These are phyloP conservation scores for Candida qinlingensis DNA, from an alignment of 805 yeast genomes.

Conservation along the genomic window DNA sequence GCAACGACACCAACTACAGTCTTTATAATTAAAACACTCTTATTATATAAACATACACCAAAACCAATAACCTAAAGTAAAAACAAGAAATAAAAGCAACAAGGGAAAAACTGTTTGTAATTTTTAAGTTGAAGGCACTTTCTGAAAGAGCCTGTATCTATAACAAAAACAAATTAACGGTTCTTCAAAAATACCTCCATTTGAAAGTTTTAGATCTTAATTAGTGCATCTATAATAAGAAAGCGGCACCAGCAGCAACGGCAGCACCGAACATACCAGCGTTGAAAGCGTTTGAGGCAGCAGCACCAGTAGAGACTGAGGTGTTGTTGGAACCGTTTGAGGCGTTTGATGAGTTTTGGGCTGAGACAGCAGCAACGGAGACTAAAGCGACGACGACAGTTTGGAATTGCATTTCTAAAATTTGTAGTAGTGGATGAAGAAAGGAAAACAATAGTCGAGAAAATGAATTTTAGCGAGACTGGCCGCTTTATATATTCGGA, in stretches of 20 bases:
- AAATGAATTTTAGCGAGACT: not conserved
- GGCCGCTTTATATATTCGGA: conserved; percentile 3
- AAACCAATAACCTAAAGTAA: conserved; percentile 3
- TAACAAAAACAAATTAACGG: conserved; percentile 1
- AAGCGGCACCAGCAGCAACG: conserved; percentile 75
- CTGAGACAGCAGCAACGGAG: conserved; percentile 64
- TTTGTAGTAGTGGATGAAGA: conserved; percentile 7
- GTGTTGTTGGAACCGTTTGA: conserved; percentile 39
- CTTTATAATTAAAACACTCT: conserved; percentile 2
- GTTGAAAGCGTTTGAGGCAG: conserved; percentile 50
- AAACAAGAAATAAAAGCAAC: conserved; percentile 5
- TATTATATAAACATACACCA: conserved; percentile 8
- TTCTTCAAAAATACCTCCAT: not conserved
- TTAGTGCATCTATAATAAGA: conserved; percentile 34
- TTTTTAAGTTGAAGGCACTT: not conserved
- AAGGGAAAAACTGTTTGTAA: conserved; percentile 2
- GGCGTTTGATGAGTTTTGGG: conserved; percentile 43
- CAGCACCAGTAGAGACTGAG: conserved; percentile 44
- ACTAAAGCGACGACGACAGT: conserved; percentile 63
- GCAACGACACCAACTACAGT: too few species aligned
- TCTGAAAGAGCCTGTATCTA: conserved; percentile 1
- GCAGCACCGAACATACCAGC: conserved; percentile 79
- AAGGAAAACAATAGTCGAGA: not conserved
- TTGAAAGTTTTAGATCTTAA: conserved; percentile 1
- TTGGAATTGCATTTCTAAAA: conserved; percentile 61